A percentile compares a stretch with the other conserved stretches of the same genome.
phyloP scores from a whole-genome alignment of 768 basidiomycete species.

The Termitomyces sp. region DNA sequence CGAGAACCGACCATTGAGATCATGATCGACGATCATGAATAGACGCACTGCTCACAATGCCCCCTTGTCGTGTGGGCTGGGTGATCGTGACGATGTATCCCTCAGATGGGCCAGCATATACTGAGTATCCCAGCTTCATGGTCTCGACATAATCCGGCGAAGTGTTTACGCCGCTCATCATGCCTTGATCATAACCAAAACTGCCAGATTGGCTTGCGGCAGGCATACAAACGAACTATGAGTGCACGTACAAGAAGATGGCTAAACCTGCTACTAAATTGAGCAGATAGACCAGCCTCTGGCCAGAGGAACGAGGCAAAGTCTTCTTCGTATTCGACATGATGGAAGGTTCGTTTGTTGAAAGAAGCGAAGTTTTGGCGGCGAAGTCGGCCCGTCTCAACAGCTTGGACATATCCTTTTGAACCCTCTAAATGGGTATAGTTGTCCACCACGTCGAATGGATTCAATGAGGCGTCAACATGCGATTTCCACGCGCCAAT shows the following conservation, averaged over 20 bases:
- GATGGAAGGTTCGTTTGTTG: not conserved
- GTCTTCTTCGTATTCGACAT: not conserved
- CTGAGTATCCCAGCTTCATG: constrained; percentile 34
- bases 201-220: constrained; percentile 14
- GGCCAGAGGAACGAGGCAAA: constrained; percentile 13
- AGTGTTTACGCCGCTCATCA: constrained; percentile 45
- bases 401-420: not conserved
- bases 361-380: too few species aligned
- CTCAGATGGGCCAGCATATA: constrained; percentile 33
- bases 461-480: not conserved
- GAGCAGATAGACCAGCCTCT: constrained; percentile 19
- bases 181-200: constrained; percentile 44
- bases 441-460: not conserved
- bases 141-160: constrained; percentile 36
- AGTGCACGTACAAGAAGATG: constrained; percentile 23
- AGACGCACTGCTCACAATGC: constrained; percentile 35
- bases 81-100: constrained; percentile 39
- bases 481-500: not conserved
- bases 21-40: not conserved
- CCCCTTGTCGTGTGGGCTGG: constrained; percentile 36
- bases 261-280: constrained; percentile 26
- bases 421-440: not conserved
- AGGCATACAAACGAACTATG: not conserved
- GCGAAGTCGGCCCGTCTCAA: not conserved
- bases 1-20: not conserved